Percentiles rank a stretch among this genome's conserved stretches.
phyloP scores from a whole-genome alignment of 2,329 filamentous ascomycete species.

The Fusarium luffae region DNA sequence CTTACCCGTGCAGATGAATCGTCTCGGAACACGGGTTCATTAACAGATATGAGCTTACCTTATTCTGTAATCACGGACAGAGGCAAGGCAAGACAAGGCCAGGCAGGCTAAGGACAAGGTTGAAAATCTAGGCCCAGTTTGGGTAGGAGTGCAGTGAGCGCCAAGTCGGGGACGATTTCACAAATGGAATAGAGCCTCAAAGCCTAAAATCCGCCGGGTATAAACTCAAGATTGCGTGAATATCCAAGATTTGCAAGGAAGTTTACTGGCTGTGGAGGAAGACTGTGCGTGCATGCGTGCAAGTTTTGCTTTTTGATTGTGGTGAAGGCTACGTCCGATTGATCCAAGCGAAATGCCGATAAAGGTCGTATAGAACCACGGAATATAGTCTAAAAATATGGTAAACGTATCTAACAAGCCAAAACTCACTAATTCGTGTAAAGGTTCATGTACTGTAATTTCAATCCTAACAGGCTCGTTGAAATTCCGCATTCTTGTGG shows the following conservation, averaged over 20 bases:
- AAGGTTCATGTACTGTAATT: background rate
- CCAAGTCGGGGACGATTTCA: conserved; percentile 40
- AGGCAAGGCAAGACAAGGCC: background rate
- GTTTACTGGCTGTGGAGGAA: background rate
- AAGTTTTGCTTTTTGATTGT: conserved; percentile 25
- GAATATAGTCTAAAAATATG: background rate
- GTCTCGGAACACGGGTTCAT: conserved; percentile 1
- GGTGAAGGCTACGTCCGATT: background rate
- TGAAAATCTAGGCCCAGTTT: conserved; percentile 30
- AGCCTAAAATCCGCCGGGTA: conserved; percentile 23
- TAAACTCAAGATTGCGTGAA: conserved; percentile 32
- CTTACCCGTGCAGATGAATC: conserved; percentile 13
- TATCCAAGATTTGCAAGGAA: conserved; percentile 26
- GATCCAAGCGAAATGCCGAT: background rate
- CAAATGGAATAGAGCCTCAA: conserved; percentile 40
- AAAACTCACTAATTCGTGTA: background rate
- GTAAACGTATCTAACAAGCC: background rate
- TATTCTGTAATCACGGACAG: conserved; percentile 22
- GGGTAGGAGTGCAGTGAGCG: conserved; percentile 31
- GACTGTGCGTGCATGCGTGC: conserved; percentile 5
- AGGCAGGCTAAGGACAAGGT: conserved; percentile 26
- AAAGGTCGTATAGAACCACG: background rate
- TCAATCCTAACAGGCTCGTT: background rate
- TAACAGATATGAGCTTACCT: background rate
- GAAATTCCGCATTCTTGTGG: background rate